A percentile compares a stretch with the other conserved stretches of the same genome.
Conservation (phyloP, 2,329 filamentous ascomycete genomes). For the Remersonia thermophila region DNA sequence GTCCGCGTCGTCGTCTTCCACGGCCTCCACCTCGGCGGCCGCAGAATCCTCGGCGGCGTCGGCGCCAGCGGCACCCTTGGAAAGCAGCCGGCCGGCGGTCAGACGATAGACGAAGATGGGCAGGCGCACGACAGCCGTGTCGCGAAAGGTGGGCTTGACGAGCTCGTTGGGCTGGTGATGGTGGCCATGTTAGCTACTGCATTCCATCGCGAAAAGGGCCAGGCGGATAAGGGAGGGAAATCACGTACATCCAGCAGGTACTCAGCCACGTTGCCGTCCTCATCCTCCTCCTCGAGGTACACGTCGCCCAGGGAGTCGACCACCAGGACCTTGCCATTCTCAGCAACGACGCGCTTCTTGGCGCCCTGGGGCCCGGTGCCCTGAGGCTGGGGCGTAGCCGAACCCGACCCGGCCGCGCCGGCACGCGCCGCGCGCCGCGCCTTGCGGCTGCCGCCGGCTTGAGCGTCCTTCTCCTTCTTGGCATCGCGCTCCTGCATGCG, state of each 20-base stretch:
- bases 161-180: slow-evolving; percentile 65
- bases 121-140: slow-evolving; percentile 72
- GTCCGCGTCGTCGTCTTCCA: slow-evolving; percentile 30
- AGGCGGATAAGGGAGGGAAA: not conserved
- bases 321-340: slow-evolving; percentile 90
- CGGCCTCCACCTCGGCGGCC: slow-evolving; percentile 25
- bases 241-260: slow-evolving; percentile 74
- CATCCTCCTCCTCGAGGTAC: slow-evolving; percentile 83
- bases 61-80: slow-evolving; percentile 20
- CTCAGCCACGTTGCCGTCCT: slow-evolving; percentile 71
- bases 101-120: slow-evolving; percentile 60
- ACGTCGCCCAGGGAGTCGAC: slow-evolving; percentile 89
- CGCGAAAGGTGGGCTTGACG: slow-evolving; percentile 58
- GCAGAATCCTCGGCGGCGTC: slow-evolving; percentile 22
- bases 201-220: not conserved
- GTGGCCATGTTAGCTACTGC: not conserved
- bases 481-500: slow-evolving; percentile 78
- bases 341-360: slow-evolving; percentile 77
- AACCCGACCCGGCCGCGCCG: slow-evolving; percentile 27
- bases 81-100: slow-evolving; percentile 39
- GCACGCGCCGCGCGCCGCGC: slow-evolving; percentile 23
- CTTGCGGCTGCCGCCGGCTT: slow-evolving; percentile 28
- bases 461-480: slow-evolving; percentile 55
- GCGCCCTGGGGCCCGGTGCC: slow-evolving; percentile 54
- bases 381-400: slow-evolving; percentile 40